phyloP scores from a whole-genome alignment of 441 rosid species.

The Oxalis stricta region DNA sequence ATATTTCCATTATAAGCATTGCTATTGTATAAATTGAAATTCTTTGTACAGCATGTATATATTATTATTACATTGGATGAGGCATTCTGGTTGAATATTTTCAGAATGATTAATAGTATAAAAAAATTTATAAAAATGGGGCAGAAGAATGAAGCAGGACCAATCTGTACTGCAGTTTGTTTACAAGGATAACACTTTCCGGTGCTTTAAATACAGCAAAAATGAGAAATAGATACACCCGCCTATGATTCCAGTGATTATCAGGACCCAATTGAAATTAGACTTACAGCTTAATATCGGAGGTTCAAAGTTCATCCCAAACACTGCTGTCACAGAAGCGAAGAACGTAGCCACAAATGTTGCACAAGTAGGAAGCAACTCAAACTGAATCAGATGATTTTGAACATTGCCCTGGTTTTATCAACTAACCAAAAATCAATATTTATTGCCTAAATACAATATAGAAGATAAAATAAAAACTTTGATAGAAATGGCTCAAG shows the following conservation, averaged over 20 bases:
- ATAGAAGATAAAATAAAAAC: not conserved
- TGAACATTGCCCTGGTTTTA: constrained; percentile 73
- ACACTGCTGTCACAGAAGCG: constrained; percentile 74
- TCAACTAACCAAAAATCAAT: not conserved
- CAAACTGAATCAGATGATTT: constrained; percentile 85
- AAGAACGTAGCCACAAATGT: constrained; percentile 77
- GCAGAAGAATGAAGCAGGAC: too few relatives aligned
- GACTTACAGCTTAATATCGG: constrained; percentile 49
- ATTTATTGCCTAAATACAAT: not conserved
- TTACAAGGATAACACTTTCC: constrained; percentile 69
- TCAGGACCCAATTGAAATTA: constrained; percentile 61
- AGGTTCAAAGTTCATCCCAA: constrained; percentile 77
- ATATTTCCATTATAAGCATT: too few relatives aligned
- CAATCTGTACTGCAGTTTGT: not conserved
- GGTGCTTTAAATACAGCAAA: constrained; percentile 66
- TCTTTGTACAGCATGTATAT: not conserved
- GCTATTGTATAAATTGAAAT: too few relatives aligned
- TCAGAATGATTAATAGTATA: too few relatives aligned
- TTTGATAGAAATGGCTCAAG: not conserved
- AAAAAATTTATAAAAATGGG: too few relatives aligned
- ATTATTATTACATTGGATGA: too few relatives aligned
- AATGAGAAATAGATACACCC: constrained; percentile 40
- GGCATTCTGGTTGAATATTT: too few relatives aligned
- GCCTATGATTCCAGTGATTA: constrained; percentile 47
- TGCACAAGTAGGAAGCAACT: constrained; percentile 90